A percentile compares a stretch with the other conserved stretches of the same genome.
Evolutionary conservation across 2,329 filamentous ascomycete genomes (phyloP).

Genomic region (Cercospora zeina): DNA sequence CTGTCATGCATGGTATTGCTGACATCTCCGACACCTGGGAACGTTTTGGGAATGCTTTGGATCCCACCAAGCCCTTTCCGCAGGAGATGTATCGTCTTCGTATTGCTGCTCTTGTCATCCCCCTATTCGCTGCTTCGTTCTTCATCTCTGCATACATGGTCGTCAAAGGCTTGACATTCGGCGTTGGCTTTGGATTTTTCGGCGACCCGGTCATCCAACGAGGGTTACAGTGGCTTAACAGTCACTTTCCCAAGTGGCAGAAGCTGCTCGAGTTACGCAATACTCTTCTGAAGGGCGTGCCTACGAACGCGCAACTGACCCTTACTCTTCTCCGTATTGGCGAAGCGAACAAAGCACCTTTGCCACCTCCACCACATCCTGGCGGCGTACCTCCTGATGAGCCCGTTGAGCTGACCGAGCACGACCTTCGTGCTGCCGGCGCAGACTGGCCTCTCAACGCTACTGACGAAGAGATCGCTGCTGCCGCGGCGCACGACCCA

Average conservation of each 20-base stretch:
- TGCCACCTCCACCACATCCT: slow-evolving; percentile 61
- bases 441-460: slow-evolving; percentile 61
- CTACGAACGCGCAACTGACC: slow-evolving; percentile 81
- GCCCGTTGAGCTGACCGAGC: slow-evolving; percentile 52
- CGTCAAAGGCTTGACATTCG: slow-evolving; percentile 65
- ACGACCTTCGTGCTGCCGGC: slow-evolving; percentile 54
- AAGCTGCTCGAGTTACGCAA: slow-evolving; percentile 73
- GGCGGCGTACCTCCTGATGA: slow-evolving; percentile 49
- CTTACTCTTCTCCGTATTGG: slow-evolving; percentile 79
- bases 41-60: slow-evolving; percentile 59
- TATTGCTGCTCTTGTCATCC: slow-evolving; percentile 49
- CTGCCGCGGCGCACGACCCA: slow-evolving; percentile 55
- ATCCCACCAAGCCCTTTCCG: slow-evolving; percentile 52
- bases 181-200: slow-evolving; percentile 74
- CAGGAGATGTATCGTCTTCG: slow-evolving; percentile 48
- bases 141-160: slow-evolving; percentile 54
- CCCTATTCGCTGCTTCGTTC: slow-evolving; percentile 46
- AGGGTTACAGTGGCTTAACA: slow-evolving; percentile 61
- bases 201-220: slow-evolving; percentile 70
- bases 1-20: slow-evolving; percentile 66
- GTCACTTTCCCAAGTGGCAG: slow-evolving; percentile 68
- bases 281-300: slow-evolving; percentile 75
- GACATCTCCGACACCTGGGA: slow-evolving; percentile 65
- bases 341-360: slow-evolving; percentile 75
- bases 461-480: slow-evolving; percentile 64